Evolutionary conservation across 108 stramenopile species (phyloP), one percentile per base, ranked within the genome.

Genomic region (Fistulifera solaris): DNA sequence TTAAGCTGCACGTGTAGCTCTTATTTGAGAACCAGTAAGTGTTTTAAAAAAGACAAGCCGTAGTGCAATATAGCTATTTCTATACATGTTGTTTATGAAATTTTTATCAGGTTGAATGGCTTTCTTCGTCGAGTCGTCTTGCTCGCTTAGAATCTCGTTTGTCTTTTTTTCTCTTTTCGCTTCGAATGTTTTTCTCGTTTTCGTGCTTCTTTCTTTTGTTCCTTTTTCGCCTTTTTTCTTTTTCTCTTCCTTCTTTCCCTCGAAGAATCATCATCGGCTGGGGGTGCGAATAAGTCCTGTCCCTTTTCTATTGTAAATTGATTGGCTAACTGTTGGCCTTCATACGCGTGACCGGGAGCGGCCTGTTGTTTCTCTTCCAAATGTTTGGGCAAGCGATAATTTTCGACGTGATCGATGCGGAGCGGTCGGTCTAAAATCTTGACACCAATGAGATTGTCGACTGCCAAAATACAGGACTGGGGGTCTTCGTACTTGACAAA

Each of bases 361-460:
- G 31, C 71, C n/a, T 89, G 80, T 41, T 94, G 93, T 58, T 77
- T 85, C 60, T 95, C 91, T 38, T 62, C 61, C 40, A 96, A 46
- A 56, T 96, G 80, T 39, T 94, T 95, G 11, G 95, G 96, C 59
- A 97, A 68, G 27, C 89, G 73, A 77, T 97, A 98, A 48, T 88
- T 85, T 55, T 98, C 95, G 22, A 91, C 87, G 67, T 98, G 99
- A 79, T 99, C 98, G 24, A 96, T 88, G 21, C 96, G 68, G 28
- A 99, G 41, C 14, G 85, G 84, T 50, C 96, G 61, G 15, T 87
- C 95, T 59, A 94, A 64, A 16, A 98, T 42, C 61, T 71, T 61
- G 27, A 66, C 62, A 27, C 98, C 97, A 43, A 77, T 81, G 16
- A 98, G 75, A 66, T 98, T 98, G 66, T 99, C 99, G 54, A 99